Conservation (phyloP, 345 rosid genomes). For the Erucastrum elatum region DNA sequence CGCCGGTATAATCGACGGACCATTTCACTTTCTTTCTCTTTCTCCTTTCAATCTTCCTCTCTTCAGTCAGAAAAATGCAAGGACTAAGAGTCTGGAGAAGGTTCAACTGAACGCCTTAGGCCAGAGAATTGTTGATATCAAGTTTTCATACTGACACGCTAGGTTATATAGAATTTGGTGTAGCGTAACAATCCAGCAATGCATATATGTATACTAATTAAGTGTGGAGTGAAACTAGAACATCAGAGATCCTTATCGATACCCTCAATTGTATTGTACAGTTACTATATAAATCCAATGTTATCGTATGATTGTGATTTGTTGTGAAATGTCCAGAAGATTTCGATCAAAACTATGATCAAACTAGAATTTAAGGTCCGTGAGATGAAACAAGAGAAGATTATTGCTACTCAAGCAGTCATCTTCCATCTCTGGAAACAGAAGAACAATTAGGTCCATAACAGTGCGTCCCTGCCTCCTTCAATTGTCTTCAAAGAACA, state of each 20-base stretch:
- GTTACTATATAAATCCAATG: neutral
- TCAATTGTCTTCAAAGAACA: too few species aligned
- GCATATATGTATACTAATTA: neutral
- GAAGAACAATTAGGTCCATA: too few species aligned
- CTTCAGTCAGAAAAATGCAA: slow-evolving; percentile 1
- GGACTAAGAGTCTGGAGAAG: slow-evolving; percentile 30
- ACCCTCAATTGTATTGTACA: neutral
- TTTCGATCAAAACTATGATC: too few species aligned
- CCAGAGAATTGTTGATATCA: slow-evolving; percentile 14
- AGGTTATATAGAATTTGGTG: slow-evolving; percentile 7
- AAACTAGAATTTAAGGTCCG: too few species aligned
- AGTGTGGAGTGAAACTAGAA: slow-evolving; percentile 7
- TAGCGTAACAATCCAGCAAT: neutral
- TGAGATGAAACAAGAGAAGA: too few species aligned
- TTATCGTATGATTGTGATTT: neutral
- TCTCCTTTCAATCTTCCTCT: slow-evolving; percentile 21
- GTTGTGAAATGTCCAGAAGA: neutral
- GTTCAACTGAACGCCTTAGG: slow-evolving; percentile 22
- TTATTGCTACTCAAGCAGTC: too few species aligned
- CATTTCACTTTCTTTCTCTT: slow-evolving; percentile 34
- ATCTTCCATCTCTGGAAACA: too few species aligned
- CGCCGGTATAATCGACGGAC: slow-evolving; percentile 8
- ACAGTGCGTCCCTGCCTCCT: too few species aligned
- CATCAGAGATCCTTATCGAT: neutral
- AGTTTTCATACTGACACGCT: slow-evolving; percentile 1